A percentile compares a stretch with the other conserved stretches of the same genome.
phyloP scores from a whole-genome alignment of 2,329 filamentous ascomycete genomes.

The Pseudogymnoascus sp. region DNA sequence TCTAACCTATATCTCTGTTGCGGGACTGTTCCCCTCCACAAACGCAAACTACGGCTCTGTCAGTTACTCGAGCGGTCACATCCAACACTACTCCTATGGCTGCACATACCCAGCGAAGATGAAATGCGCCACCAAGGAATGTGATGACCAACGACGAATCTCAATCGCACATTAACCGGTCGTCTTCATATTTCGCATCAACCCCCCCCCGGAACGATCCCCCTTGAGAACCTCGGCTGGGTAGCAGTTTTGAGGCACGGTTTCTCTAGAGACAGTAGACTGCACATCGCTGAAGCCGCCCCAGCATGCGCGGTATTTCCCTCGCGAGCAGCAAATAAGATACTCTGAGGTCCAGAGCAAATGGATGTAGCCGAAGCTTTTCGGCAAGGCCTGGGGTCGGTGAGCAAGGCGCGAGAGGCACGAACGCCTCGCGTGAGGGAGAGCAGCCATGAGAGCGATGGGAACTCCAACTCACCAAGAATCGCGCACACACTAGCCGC shows the following conservation, averaged over 20 bases:
- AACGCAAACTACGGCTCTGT: neutral
- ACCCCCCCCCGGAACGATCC: neutral
- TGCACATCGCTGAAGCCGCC: neutral
- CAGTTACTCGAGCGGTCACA: neutral
- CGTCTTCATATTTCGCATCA: neutral
- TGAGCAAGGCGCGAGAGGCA: constrained; percentile 26
- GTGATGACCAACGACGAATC: constrained; percentile 6
- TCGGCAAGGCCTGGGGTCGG: constrained; percentile 44
- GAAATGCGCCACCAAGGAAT: constrained; percentile 2
- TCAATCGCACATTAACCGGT: constrained; percentile 5
- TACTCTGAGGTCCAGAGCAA: constrained; percentile 12
- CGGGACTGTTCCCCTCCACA: neutral
- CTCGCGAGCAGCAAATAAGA: neutral
- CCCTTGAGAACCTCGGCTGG: neutral
- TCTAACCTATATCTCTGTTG: neutral
- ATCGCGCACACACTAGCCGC: constrained; percentile 74
- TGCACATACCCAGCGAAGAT: constrained; percentile 4
- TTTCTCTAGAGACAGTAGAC: neutral
- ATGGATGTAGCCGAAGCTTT: constrained; percentile 56
- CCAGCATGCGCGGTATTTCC: neutral
- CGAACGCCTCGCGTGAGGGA: constrained; percentile 23
- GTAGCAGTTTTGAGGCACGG: neutral
- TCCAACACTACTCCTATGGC: neutral
- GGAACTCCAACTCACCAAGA: constrained; percentile 45
- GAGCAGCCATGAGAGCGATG: constrained; percentile 38